phyloP scores from a whole-genome alignment of 345 rosid species.

The Salix koriyanagi region DNA sequence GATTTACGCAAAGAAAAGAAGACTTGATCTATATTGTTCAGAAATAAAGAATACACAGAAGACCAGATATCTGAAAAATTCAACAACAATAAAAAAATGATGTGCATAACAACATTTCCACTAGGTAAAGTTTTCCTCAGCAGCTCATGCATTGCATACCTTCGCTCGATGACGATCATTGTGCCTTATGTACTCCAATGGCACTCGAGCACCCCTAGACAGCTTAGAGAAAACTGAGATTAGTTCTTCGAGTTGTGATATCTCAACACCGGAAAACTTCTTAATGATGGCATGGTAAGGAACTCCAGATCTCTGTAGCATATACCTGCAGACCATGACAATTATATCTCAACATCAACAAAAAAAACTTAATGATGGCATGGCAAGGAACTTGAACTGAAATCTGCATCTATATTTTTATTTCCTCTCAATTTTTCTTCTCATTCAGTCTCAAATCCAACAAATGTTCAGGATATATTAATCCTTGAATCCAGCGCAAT shows the following conservation, averaged over 20 bases:
- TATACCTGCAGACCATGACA: conserved; percentile 53
- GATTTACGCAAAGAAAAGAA: no score
- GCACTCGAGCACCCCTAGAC: conserved; percentile 76
- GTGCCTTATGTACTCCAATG: conserved; percentile 80
- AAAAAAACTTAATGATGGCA: not conserved
- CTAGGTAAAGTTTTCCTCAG: not conserved
- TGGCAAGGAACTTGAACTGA: no score
- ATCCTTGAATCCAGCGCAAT: no score
- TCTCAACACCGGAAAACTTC: conserved; percentile 82
- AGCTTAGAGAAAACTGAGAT: conserved; percentile 64
- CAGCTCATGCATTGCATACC: conserved; percentile 35
- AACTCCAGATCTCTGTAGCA: conserved; percentile 92
- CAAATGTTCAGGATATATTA: no score
- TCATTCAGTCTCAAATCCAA: no score
- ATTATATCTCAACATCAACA: not conserved
- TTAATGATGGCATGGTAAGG: conserved; percentile 92
- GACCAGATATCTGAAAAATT: not conserved
- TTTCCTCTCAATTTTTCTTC: no score
- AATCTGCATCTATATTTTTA: no score
- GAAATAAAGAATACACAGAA: not conserved
- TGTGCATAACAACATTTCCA: not conserved
- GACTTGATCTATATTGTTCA: no score
- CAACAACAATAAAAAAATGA: not conserved
- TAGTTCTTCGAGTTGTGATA: conserved; percentile 62
- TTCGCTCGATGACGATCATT: conserved; percentile 86